Conservation (phyloP, 441 rosid genomes). For the Pelargonium australe region DNA sequence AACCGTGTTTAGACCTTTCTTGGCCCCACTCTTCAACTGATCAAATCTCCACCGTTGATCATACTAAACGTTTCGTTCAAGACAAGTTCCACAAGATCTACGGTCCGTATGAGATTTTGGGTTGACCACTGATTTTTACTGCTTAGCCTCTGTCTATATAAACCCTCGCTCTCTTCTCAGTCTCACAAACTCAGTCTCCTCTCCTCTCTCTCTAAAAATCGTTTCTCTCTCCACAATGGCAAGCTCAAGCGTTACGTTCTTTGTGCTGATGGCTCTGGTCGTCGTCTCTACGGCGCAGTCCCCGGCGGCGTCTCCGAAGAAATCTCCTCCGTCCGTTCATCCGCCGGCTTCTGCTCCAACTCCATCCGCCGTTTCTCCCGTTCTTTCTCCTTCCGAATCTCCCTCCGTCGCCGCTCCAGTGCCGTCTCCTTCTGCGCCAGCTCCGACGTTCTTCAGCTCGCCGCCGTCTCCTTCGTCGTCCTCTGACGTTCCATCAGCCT, state of each 20-base stretch:
- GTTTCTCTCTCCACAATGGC: neutral
- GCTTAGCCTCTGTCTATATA: neutral
- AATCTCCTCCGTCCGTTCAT: conserved; percentile 17
- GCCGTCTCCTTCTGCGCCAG: no score
- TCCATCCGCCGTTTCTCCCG: neutral
- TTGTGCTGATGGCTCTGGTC: conserved; percentile 15
- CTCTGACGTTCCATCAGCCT: neutral
- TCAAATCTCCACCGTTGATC: neutral
- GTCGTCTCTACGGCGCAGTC: conserved; percentile 21
- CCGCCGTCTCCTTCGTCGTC: neutral
- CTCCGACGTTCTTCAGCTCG: neutral
- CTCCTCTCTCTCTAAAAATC: conserved; percentile 6
- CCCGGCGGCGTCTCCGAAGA: conserved; percentile 17
- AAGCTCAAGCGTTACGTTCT: neutral
- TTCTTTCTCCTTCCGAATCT: conserved; percentile 26
- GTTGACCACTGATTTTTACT: neutral
- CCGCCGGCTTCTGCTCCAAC: conserved; percentile 20
- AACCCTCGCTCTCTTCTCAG: neutral
- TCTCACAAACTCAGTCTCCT: conserved; percentile 9
- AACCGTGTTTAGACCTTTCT: no score
- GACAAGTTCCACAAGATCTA: neutral
- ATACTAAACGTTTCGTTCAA: neutral
- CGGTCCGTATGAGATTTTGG: neutral
- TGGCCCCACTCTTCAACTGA: neutral
- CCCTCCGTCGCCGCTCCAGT: conserved; percentile 4